Conservation (phyloP, 768 basidiomycete species). For the Fistulinella prunicolor region DNA sequence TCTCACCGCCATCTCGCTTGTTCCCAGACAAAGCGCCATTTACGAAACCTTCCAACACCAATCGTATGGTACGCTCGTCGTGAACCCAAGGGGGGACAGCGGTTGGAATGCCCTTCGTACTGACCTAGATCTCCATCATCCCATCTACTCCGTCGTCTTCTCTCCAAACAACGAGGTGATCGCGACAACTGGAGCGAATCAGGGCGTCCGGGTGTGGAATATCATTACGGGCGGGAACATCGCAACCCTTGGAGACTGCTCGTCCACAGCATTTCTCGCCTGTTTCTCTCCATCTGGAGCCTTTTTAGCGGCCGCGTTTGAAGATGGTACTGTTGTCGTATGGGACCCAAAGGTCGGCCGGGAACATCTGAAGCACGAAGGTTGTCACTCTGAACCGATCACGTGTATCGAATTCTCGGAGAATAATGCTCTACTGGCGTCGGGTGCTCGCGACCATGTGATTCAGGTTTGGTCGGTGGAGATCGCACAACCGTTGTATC, state of each 20-base stretch:
- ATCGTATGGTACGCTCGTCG: not conserved
- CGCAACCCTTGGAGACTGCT: constrained; percentile 15
- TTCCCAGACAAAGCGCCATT: not conserved
- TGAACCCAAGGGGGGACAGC: not conserved
- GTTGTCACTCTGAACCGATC: constrained; percentile 10
- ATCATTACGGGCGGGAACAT: constrained; percentile 18
- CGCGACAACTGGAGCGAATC: constrained; percentile 13
- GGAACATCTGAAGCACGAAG: constrained; percentile 16
- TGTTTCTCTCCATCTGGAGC: constrained; percentile 20
- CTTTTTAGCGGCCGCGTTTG: constrained; percentile 19
- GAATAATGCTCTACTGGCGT: constrained; percentile 13
- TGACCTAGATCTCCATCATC: not conserved
- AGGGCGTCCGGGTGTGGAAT: constrained; percentile 26
- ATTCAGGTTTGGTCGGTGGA: constrained; percentile 26
- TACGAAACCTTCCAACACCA: constrained; percentile 10
- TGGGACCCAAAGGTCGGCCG: constrained; percentile 23
- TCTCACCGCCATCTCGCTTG: constrained; percentile 7
- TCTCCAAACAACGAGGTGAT: constrained; percentile 10
- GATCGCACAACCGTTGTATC: constrained; percentile 10
- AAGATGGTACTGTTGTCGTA: constrained; percentile 10
- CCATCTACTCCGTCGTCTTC: constrained; percentile 17
- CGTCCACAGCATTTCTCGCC: constrained; percentile 10
- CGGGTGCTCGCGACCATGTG: constrained; percentile 14
- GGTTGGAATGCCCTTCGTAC: not conserved
- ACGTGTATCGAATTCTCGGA: constrained; percentile 21